Evolutionary conservation across 31 red algal genomes (phyloP).

Genomic region (Bonnemaisonia californica): DNA sequence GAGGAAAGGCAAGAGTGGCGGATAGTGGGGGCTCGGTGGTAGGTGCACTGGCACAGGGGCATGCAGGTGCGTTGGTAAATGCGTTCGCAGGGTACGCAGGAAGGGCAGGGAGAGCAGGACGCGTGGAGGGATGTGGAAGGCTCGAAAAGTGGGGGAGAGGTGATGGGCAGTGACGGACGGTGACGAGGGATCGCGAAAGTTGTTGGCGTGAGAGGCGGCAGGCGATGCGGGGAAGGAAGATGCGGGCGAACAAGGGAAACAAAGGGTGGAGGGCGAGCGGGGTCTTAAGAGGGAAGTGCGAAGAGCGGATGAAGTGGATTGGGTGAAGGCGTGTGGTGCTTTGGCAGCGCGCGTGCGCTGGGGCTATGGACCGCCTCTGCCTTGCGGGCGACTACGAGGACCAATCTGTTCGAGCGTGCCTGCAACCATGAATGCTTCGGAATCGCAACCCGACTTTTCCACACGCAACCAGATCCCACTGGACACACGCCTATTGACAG

Average conservation of each 20-base stretch:
- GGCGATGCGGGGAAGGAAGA: background rate
- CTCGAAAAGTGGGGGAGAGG: background rate
- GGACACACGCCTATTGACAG: no score
- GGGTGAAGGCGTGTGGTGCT: background rate
- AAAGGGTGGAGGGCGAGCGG: background rate
- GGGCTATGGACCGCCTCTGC: background rate
- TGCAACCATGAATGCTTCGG: no score
- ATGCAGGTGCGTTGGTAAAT: conserved; percentile 10
- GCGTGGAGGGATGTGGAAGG: background rate
- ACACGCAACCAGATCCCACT: no score
- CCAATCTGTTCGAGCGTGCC: no score
- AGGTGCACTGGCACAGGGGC: background rate
- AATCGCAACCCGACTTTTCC: no score
- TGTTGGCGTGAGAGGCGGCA: background rate
- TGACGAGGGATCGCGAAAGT: background rate
- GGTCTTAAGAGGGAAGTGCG: background rate
- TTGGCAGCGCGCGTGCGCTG: background rate
- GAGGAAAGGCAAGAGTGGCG: background rate
- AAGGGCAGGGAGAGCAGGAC: background rate
- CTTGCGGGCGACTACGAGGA: no score
- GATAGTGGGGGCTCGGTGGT: background rate
- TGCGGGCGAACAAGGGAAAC: background rate
- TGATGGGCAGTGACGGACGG: background rate
- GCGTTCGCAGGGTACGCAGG: background rate
- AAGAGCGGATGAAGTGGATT: background rate